Base-by-base conservation (phyloP, 768 basidiomycete genomes). In the Pilatotrama ljubarskyi region DNA sequence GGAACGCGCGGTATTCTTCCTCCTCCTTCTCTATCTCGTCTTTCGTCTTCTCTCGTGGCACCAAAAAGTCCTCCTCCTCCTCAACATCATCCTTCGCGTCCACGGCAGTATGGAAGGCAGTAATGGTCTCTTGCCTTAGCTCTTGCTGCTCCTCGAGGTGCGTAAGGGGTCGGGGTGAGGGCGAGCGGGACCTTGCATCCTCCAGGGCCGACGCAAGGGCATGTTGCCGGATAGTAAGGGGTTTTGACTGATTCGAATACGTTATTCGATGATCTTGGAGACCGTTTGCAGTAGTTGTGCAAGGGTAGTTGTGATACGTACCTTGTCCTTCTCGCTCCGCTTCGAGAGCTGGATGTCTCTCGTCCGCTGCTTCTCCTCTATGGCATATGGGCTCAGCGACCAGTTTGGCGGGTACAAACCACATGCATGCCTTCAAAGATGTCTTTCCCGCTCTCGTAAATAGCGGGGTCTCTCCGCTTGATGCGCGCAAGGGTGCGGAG, bases 401-500 rank as follows among this genome's bases (percentile, higher is more conserved):
- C 20, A 9, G 20, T 22, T 13, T 15, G 13, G 20, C 13, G 24
- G 24, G n/a, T 51, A 22, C 20, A 24, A 11, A 25, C n/a, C 2
- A 17, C 13, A 35, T 53, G 68, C 72, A n/a, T 56, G 93, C 93
- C 92, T 72, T 91, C 85, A 66, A 95, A 93, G 0, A 98, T 84
- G 61, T 82, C 76, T 61, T 84, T 86, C 14, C 77, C 80, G 0
- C 75, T 70, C 59, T 91, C 80, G 68, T 99, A 98, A 29, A 99
- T 96, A 0, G 77, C 81, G 0, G 95, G 93, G 70, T 95, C 93
- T 65, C 83, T 89, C 54, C 82, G 80, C 70, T 84, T 84, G 55
- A 98, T 97, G 66, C 87, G 82, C 0, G 88, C 91, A 9, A 99
- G 79, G 0, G 94, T 98, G 48, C 93, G 80, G 40, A 98, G 80